A percentile compares a stretch with the other conserved stretches of the same genome.
Evolutionary conservation across 768 basidiomycete species (phyloP).

Genomic region (Boletus coccyginus): DNA sequence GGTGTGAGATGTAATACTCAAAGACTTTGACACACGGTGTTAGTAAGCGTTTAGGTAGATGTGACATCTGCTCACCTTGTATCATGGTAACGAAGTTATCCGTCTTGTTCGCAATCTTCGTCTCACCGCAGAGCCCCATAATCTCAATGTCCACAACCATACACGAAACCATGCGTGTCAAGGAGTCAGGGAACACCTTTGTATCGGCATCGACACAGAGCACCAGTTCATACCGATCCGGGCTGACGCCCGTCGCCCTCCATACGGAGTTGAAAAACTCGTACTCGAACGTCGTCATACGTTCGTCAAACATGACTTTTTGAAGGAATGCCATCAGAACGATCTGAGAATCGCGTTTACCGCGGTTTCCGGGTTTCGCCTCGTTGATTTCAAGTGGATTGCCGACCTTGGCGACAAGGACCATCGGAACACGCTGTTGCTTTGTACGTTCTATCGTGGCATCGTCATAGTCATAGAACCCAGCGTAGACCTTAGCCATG

Average conservation of each 20-base stretch:
- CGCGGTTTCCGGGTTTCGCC: slow-evolving; percentile 94
- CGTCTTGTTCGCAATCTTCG: slow-evolving; percentile 98
- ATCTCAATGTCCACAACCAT: slow-evolving; percentile 98
- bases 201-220: slow-evolving; percentile 98
- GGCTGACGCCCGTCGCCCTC: slow-evolving; percentile 92
- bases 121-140: slow-evolving; percentile 99
- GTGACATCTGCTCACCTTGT: slow-evolving; percentile 68
- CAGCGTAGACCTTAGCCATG: slow-evolving; percentile 98
- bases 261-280: slow-evolving; percentile 99
- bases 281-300: slow-evolving; percentile 99
- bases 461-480: slow-evolving; percentile 95
- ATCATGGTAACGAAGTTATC: slow-evolving; percentile 99
- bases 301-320: slow-evolving; percentile 99
- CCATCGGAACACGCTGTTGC: slow-evolving; percentile 95
- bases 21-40: slow-evolving; percentile 60
- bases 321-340: slow-evolving; percentile 97
- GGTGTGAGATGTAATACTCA: slow-evolving; percentile 99
- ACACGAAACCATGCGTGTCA: slow-evolving; percentile 93
- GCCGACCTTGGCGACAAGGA: slow-evolving; percentile 93
- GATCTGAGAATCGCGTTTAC: slow-evolving; percentile 98
- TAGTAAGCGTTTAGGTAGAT: slow-evolving; percentile 2
- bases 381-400: slow-evolving; percentile 90
- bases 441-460: slow-evolving; percentile 86
- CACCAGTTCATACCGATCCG: slow-evolving; percentile 93
- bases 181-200: slow-evolving; percentile 97